These are phyloP conservation scores for Trematosphaeria pertusa DNA, from an alignment of 2,329 filamentous ascomycete species.

Conservation along the genomic window DNA sequence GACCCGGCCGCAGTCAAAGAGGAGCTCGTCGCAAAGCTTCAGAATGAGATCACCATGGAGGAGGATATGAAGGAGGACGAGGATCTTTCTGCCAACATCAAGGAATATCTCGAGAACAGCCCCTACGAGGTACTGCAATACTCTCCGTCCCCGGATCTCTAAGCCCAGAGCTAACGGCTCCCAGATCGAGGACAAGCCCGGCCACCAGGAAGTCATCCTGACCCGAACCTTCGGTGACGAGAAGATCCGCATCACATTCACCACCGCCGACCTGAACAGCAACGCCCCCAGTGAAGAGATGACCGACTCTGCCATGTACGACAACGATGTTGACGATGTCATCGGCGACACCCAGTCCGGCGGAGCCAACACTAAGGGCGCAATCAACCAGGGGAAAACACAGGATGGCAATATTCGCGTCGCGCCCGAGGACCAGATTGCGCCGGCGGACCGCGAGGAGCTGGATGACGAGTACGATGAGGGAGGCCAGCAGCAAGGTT, in stretches of 20 bases:
- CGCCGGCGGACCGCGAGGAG: slow-evolving; percentile 65
- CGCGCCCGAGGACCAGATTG: slow-evolving; percentile 62
- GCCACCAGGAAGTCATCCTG: slow-evolving; percentile 87
- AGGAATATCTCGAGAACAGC: slow-evolving; percentile 87
- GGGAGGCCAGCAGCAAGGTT: slow-evolving; percentile 62
- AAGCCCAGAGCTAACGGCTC: slow-evolving; percentile 10
- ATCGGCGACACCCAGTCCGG: slow-evolving; percentile 58
- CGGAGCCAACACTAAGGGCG: slow-evolving; percentile 63
- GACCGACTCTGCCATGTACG: slow-evolving; percentile 62
- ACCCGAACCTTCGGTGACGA: slow-evolving; percentile 85
- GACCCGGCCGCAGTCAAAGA: slow-evolving; percentile 59
- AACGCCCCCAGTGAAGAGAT: slow-evolving; percentile 52
- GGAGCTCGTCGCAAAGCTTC: slow-evolving; percentile 85
- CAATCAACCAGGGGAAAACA: slow-evolving; percentile 61
- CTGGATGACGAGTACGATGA: slow-evolving; percentile 64
- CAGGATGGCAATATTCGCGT: slow-evolving; percentile 61
- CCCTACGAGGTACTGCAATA: slow-evolving; percentile 70
- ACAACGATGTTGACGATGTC: slow-evolving; percentile 51
- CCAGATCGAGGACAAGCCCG: slow-evolving; percentile 74
- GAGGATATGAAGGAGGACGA: slow-evolving; percentile 77
- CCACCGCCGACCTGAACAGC: slow-evolving; percentile 78
- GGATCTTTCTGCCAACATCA: slow-evolving; percentile 76
- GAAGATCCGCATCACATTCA: slow-evolving; percentile 86
- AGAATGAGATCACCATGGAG: slow-evolving; percentile 67
- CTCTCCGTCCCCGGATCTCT: neutral